These are phyloP conservation scores for Lactarius tabidus DNA, from an alignment of 768 basidiomycete genomes.

Conservation along the genomic window DNA sequence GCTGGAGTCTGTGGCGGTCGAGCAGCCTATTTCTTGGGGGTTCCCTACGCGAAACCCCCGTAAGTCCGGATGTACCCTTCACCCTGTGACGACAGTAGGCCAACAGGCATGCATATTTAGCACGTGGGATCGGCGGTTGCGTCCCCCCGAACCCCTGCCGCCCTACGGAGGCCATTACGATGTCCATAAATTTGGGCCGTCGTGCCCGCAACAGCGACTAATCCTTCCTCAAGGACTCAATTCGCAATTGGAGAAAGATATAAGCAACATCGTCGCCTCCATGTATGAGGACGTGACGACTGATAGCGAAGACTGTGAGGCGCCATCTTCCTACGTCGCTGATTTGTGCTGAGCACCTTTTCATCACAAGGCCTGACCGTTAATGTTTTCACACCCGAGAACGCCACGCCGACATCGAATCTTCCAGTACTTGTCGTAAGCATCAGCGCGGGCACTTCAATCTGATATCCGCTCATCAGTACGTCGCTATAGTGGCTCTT, in stretches of 20 bases:
- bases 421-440: slow-evolving; percentile 25
- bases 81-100: too few relatives aligned
- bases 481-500: slow-evolving; percentile 18
- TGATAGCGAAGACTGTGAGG: slow-evolving; percentile 24
- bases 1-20: slow-evolving; percentile 21
- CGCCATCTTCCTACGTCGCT: background rate
- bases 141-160: slow-evolving; percentile 20
- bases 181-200: slow-evolving; percentile 25
- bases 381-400: slow-evolving; percentile 19
- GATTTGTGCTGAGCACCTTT: background rate
- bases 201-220: slow-evolving; percentile 30
- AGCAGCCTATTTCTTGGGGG: slow-evolving; percentile 28
- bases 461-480: background rate
- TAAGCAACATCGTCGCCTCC: slow-evolving; percentile 6
- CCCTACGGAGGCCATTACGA: slow-evolving; percentile 26
- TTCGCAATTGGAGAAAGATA: background rate
- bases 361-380: slow-evolving; percentile 21
- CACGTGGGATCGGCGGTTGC: slow-evolving; percentile 22
- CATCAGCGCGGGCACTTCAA: too few relatives aligned
- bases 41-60: slow-evolving; percentile 33
- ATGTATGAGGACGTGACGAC: slow-evolving; percentile 20
- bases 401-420: background rate
- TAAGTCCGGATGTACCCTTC: slow-evolving; percentile 17
- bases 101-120: background rate
- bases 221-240: slow-evolving; percentile 4